A percentile compares a stretch with the other conserved stretches of the same genome.
phyloP scores from a whole-genome alignment of 176 grass and related monocot genomes.

The Otatea glauca region DNA sequence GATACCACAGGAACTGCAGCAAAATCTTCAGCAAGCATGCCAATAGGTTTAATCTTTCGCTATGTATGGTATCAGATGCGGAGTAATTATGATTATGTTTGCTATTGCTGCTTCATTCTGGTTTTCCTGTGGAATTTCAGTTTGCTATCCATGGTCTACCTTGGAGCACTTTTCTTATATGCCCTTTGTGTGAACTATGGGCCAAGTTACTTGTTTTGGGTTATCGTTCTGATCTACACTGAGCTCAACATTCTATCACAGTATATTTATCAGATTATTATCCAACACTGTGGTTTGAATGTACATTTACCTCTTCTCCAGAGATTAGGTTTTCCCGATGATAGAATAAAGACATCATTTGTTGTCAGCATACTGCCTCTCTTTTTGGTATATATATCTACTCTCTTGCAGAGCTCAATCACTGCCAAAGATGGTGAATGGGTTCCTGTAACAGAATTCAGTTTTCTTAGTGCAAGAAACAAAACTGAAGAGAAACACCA shows the following conservation, averaged over 20 bases:
- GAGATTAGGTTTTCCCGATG: conserved; percentile 86
- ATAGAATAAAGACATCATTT: conserved; percentile 95
- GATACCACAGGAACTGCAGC: conserved; percentile 48
- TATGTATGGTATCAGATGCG: conserved; percentile 97
- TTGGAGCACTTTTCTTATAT: conserved; percentile 95
- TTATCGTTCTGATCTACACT: conserved; percentile 94
- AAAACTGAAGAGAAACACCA: conserved; percentile 61
- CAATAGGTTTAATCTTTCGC: conserved; percentile 76
- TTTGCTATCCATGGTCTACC: conserved; percentile 93
- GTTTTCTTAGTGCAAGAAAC: conserved; percentile 64
- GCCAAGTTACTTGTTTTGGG: conserved; percentile 90
- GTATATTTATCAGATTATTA: conserved; percentile 97
- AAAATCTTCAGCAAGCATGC: conserved; percentile 57
- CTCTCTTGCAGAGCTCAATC: conserved; percentile 91
- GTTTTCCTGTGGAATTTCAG: conserved; percentile 99
- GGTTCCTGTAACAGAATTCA: conserved; percentile 91
- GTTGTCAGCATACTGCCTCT: conserved; percentile 86
- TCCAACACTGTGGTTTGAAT: conserved; percentile 93
- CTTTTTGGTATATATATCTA: conserved; percentile 96
- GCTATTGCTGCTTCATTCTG: conserved; percentile 92
- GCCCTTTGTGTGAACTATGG: conserved; percentile 97
- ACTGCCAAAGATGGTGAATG: conserved; percentile 98
- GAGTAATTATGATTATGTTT: conserved; percentile 96
- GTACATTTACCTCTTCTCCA: conserved; percentile 72
- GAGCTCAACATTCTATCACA: conserved; percentile 92